A percentile compares a stretch with the other conserved stretches of the same genome.
Conservation (phyloP, 2,329 filamentous ascomycete species). For the Ilyonectria sp. region DNA sequence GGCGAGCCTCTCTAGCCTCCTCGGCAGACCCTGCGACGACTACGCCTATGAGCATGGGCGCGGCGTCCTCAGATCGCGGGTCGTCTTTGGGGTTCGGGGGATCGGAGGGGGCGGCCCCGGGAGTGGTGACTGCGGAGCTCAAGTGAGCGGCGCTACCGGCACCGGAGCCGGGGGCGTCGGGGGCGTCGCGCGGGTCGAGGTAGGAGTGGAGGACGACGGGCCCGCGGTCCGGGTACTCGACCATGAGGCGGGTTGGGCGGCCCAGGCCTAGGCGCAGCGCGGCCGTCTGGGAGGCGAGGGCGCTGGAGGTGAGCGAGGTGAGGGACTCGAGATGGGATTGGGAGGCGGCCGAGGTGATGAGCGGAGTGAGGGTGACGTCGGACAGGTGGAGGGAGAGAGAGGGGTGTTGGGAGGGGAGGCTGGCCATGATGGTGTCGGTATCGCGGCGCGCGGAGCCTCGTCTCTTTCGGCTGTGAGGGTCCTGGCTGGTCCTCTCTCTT, state of each 20-base stretch:
- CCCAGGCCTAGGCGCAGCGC: conserved; percentile 69
- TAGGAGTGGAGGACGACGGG: conserved; percentile 63
- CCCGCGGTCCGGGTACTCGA: conserved; percentile 66
- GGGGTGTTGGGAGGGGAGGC: conserved; percentile 64
- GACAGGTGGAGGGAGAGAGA: conserved; percentile 70
- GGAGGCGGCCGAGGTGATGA: conserved; percentile 68
- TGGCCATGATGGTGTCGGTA: conserved; percentile 51
- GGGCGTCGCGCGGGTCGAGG: conserved; percentile 56
- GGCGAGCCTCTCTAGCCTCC: conserved; percentile 65
- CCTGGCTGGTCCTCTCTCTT: not conserved
- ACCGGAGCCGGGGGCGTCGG: conserved; percentile 29
- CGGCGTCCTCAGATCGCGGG: conserved; percentile 51
- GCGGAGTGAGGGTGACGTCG: conserved; percentile 70
- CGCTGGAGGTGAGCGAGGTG: conserved; percentile 65
- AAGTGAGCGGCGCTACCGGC: conserved; percentile 22
- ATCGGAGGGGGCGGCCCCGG: conserved; percentile 35
- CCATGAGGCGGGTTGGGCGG: conserved; percentile 69
- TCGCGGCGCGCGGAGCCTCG: conserved; percentile 20
- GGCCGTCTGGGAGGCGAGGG: conserved; percentile 68
- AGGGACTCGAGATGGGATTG: conserved; percentile 65
- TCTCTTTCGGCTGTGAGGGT: not conserved
- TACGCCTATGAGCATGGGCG: conserved; percentile 69
- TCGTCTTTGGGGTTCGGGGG: conserved; percentile 34
- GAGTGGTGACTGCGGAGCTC: conserved; percentile 28
- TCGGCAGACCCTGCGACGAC: conserved; percentile 67